Evolutionary conservation across 2,329 filamentous ascomycete genomes (phyloP).

Genomic region (Camillea tinctor): DNA sequence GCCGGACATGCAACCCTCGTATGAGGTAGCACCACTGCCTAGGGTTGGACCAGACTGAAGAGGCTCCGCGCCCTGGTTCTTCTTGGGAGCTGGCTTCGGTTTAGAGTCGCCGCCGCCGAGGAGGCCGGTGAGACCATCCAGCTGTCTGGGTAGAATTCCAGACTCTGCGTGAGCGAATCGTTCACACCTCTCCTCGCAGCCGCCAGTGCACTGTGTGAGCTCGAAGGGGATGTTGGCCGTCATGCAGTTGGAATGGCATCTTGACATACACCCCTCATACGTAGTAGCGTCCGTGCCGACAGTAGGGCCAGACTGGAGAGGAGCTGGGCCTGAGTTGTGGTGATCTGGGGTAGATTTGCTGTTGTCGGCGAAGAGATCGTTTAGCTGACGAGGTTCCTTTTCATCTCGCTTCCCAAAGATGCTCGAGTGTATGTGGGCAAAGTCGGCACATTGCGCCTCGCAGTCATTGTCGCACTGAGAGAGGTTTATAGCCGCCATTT

Average conservation of each 20-base stretch:
- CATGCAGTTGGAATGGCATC: neutral
- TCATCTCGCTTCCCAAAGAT: neutral
- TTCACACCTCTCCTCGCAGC: neutral
- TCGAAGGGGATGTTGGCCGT: neutral
- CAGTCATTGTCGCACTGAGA: neutral
- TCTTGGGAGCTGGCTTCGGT: no score
- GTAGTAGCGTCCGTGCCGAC: neutral
- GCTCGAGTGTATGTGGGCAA: neutral
- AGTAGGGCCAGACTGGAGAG: neutral
- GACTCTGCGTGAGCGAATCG: neutral
- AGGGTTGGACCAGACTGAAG: neutral
- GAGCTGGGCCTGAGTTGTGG: neutral
- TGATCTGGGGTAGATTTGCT: no score
- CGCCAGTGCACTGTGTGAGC: neutral
- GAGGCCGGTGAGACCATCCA: neutral
- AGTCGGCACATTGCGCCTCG: neutral
- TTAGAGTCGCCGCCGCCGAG: neutral
- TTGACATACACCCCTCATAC: neutral
- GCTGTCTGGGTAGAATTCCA: neutral
- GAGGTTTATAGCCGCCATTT: neutral
- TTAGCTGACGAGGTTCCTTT: no score
- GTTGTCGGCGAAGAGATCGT: slow-evolving; percentile 2
- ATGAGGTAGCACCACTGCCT: neutral
- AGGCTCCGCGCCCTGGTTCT: neutral
- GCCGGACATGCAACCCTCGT: slow-evolving; percentile 7